These are phyloP conservation scores for Sanghuangporus sanghuang DNA, from an alignment of 1,284 basidiomycete species.

Conservation along the genomic window DNA sequence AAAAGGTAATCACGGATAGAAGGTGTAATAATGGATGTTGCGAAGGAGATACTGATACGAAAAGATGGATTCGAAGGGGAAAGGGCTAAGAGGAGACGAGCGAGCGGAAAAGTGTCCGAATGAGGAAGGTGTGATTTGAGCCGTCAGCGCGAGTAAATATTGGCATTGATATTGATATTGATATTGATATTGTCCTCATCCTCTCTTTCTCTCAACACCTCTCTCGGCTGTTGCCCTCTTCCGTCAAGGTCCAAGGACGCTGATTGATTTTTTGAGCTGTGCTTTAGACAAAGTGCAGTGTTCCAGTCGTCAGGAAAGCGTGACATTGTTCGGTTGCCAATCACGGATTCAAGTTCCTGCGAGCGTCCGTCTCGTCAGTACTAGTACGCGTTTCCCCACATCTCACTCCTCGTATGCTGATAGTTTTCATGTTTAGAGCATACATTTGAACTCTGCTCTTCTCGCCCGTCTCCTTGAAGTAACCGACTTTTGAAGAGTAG, in stretches of 20 bases:
- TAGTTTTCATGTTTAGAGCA: not conserved
- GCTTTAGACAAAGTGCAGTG: not conserved
- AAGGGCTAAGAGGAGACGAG: not conserved
- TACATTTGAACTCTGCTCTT: not conserved
- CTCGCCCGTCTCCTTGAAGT: not conserved
- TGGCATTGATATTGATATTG: not conserved
- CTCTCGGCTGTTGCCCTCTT: not conserved
- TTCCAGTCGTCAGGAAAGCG: not conserved
- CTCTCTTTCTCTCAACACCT: not conserved
- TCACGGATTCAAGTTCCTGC: not conserved
- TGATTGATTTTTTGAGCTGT: not conserved
- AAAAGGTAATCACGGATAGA: too few species aligned
- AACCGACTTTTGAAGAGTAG: not conserved
- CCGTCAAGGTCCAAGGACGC: not conserved
- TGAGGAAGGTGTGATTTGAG: slow-evolving; percentile 2
- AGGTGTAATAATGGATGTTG: not conserved
- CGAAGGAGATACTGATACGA: not conserved
- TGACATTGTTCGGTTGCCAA: slow-evolving; percentile 10
- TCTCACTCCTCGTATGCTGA: not conserved
- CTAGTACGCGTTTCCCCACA: not conserved
- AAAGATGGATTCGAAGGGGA: not conserved
- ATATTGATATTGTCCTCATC: not conserved
- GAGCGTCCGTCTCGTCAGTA: not conserved
- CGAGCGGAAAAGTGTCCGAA: not conserved
- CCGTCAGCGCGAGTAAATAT: not conserved